Conservation (phyloP, 2,329 filamentous ascomycete genomes). For the Alternaria triticina region DNA sequence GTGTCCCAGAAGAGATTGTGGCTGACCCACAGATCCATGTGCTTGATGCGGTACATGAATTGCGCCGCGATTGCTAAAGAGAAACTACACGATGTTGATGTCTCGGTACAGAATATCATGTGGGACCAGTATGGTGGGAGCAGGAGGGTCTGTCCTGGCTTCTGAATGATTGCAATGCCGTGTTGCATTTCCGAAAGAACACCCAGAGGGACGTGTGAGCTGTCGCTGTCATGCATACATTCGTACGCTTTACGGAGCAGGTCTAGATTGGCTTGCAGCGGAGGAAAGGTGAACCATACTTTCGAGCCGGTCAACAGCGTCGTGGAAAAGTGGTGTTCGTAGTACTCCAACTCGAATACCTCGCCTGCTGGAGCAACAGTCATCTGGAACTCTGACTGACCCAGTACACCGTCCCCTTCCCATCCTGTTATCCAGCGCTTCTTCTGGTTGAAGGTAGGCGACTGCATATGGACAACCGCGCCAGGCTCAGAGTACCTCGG, state of each 20-base stretch:
- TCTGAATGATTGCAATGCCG: constrained; percentile 21
- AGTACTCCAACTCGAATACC: constrained; percentile 14
- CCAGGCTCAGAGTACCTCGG: constrained; percentile 6
- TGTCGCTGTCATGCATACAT: not conserved
- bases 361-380: constrained; percentile 10
- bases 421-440: not conserved
- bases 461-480: constrained; percentile 13
- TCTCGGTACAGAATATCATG: constrained; percentile 3
- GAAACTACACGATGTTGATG: constrained; percentile 9
- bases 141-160: constrained; percentile 8
- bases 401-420: constrained; percentile 9
- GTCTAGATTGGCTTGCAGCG: not conserved
- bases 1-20: constrained; percentile 1
- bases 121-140: constrained; percentile 18
- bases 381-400: constrained; percentile 2
- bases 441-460: constrained; percentile 10
- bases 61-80: constrained; percentile 5
- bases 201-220: not conserved
- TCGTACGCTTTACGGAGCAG: not conserved
- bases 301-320: constrained; percentile 17
- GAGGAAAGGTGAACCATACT: constrained; percentile 15
- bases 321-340: constrained; percentile 7
- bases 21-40: not conserved
- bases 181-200: constrained; percentile 3
- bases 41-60: constrained; percentile 7